These are phyloP conservation scores for Spathaspora sp. DNA, from an alignment of 805 yeast species.

Conservation along the genomic window DNA sequence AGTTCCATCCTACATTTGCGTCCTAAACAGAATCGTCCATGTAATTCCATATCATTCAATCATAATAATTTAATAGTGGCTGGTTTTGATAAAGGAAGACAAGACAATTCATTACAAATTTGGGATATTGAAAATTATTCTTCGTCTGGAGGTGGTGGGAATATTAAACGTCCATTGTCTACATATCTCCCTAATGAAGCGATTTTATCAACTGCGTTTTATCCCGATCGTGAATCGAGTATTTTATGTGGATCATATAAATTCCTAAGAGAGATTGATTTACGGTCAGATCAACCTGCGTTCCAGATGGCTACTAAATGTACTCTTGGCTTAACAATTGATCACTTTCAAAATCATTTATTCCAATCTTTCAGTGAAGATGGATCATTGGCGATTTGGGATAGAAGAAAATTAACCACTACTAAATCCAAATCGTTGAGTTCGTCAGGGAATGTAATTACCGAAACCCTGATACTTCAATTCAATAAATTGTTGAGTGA, in stretches of 20 bases:
- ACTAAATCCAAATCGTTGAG: slow-evolving; percentile 7
- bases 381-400: slow-evolving; percentile 83
- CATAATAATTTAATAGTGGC: slow-evolving; percentile 60
- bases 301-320: slow-evolving; percentile 76
- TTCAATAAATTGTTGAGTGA: slow-evolving; percentile 63
- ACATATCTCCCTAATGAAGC: slow-evolving; percentile 72
- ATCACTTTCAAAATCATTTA: slow-evolving; percentile 61
- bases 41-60: slow-evolving; percentile 72
- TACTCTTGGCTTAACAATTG: slow-evolving; percentile 62
- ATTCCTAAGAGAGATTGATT: slow-evolving; percentile 72
- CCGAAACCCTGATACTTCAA: slow-evolving; percentile 55
- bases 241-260: slow-evolving; percentile 76
- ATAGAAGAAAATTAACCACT: slow-evolving; percentile 55
- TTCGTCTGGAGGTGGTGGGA: slow-evolving; percentile 30
- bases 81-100: slow-evolving; percentile 76
- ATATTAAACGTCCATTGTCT: slow-evolving; percentile 48
- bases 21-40: slow-evolving; percentile 68
- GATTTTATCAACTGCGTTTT: slow-evolving; percentile 63
- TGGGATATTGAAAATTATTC: slow-evolving; percentile 74
- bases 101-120: slow-evolving; percentile 70
- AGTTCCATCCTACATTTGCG: slow-evolving; percentile 40
- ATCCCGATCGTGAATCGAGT: slow-evolving; percentile 50
- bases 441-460: slow-evolving; percentile 15
- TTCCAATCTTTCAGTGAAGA: slow-evolving; percentile 80
- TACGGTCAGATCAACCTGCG: slow-evolving; percentile 59